Conservation (phyloP, 1,284 basidiomycete genomes). For the Ganoderma lucidum region DNA sequence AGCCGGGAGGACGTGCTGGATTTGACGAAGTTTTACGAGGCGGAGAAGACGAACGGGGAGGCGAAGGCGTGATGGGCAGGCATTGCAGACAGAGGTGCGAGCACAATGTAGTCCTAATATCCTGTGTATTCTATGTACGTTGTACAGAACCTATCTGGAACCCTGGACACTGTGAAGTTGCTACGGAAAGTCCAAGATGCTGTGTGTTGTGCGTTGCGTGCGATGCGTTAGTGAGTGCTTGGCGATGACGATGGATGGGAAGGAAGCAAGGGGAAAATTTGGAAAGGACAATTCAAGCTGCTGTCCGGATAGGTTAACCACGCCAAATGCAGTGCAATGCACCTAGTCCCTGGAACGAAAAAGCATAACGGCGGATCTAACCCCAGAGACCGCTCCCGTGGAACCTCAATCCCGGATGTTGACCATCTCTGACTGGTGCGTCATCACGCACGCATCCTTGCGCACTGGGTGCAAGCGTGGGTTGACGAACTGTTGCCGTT, state of each 20-base stretch:
- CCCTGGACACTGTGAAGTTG: neutral
- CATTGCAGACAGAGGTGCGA: neutral
- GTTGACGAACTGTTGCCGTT: constrained; percentile 74
- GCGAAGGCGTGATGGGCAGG: constrained; percentile 27
- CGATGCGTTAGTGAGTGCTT: neutral
- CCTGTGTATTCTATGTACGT: constrained; percentile 28
- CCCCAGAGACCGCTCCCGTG: neutral
- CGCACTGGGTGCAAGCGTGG: constrained; percentile 80
- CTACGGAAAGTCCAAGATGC: neutral
- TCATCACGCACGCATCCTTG: constrained; percentile 84
- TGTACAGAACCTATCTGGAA: constrained; percentile 14
- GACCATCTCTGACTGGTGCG: constrained; percentile 81
- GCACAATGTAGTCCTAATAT: constrained; percentile 21
- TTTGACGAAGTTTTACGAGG: constrained; percentile 80
- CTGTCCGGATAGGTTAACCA: neutral
- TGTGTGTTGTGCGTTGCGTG: neutral
- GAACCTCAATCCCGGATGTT: constrained; percentile 29
- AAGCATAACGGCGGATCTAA: neutral
- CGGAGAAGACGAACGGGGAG: constrained; percentile 31
- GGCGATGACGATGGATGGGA: neutral
- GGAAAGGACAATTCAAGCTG: neutral
- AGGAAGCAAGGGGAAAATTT: neutral
- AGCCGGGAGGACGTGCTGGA: constrained; percentile 95
- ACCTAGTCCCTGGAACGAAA: neutral
- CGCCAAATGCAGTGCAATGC: constrained; percentile 7